These are phyloP conservation scores for Syncephalis fuscata DNA, from an alignment of 371 early-diverging fungal species.

Conservation along the genomic window DNA sequence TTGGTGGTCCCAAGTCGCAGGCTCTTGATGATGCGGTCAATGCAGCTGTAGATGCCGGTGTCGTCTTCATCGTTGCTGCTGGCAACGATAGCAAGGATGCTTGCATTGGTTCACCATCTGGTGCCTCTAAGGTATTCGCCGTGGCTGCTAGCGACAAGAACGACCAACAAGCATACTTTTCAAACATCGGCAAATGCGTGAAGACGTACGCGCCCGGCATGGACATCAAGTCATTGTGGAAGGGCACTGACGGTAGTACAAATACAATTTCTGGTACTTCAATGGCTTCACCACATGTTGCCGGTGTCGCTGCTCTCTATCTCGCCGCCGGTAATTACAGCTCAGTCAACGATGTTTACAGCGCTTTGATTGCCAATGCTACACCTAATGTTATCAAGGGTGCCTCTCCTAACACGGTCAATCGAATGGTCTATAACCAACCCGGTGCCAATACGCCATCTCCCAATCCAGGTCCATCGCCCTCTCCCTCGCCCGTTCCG, in stretches of 20 bases:
- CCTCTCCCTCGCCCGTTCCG: too few relatives aligned
- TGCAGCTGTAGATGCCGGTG: slow-evolving; percentile 23
- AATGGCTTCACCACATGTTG: slow-evolving; percentile 69
- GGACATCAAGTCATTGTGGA: slow-evolving; percentile 20
- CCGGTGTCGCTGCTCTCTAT: slow-evolving; percentile 50
- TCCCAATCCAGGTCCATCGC: too few relatives aligned
- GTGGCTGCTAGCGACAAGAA: slow-evolving; percentile 38
- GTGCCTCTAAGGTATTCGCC: slow-evolving; percentile 21
- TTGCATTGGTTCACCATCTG: slow-evolving; percentile 45
- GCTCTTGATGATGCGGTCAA: slow-evolving; percentile 13
- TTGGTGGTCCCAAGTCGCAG: slow-evolving; percentile 5
- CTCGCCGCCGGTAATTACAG: background rate
- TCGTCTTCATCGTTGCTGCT: slow-evolving; percentile 40
- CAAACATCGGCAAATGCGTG: slow-evolving; percentile 64
- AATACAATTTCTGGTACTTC: slow-evolving; percentile 36
- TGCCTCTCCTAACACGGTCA: background rate
- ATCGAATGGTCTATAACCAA: slow-evolving; percentile 1
- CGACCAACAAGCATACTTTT: slow-evolving; percentile 44
- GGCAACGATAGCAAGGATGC: slow-evolving; percentile 32
- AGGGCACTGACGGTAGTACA: slow-evolving; percentile 11
- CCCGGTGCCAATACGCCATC: too few relatives aligned
- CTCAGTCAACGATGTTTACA: background rate
- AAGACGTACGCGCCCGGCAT: slow-evolving; percentile 33
- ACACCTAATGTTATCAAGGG: slow-evolving; percentile 1
- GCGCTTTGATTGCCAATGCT: background rate